Conservation (phyloP, 768 basidiomycete genomes). For the Inosperma sp. region DNA sequence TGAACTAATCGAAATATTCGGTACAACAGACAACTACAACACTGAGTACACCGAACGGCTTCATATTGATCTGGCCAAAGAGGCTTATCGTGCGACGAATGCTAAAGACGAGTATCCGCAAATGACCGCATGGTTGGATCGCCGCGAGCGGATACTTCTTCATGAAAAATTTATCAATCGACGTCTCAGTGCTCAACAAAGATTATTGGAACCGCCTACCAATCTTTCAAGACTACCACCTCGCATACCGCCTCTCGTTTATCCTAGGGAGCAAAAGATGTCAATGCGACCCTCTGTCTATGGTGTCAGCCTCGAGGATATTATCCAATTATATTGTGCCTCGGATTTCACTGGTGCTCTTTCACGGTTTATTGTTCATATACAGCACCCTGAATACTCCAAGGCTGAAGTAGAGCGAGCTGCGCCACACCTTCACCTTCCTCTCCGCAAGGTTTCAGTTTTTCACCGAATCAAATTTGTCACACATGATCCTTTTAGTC, state of each 20-base stretch:
- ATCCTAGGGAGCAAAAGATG: constrained; percentile 1
- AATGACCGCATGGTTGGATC: constrained; percentile 38
- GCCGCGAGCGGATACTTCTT: constrained; percentile 30
- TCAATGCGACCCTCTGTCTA: constrained; percentile 7
- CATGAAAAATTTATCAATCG: constrained; percentile 24
- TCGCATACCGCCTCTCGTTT: constrained; percentile 4
- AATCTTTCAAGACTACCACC: too few species aligned
- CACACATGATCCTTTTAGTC: constrained; percentile 14
- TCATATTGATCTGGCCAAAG: constrained; percentile 24
- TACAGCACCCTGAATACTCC: constrained; percentile 17
- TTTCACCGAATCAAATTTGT: constrained; percentile 36
- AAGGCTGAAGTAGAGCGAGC: constrained; percentile 14
- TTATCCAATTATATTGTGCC: neutral
- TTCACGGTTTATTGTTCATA: constrained; percentile 11
- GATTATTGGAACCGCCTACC: too few species aligned
- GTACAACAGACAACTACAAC: constrained; percentile 30
- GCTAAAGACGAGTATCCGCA: constrained; percentile 29
- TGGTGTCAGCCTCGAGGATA: neutral
- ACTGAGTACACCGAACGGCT: constrained; percentile 32
- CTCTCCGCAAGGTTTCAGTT: constrained; percentile 25
- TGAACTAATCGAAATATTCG: constrained; percentile 22
- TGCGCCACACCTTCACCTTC: constrained; percentile 15
- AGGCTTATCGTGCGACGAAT: constrained; percentile 15
- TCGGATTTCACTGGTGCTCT: neutral
- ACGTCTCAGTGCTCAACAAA: too few species aligned